These are phyloP conservation scores for Chenopodium formosanum DNA, from an alignment of 148 eudicot genomes.

Conservation along the genomic window DNA sequence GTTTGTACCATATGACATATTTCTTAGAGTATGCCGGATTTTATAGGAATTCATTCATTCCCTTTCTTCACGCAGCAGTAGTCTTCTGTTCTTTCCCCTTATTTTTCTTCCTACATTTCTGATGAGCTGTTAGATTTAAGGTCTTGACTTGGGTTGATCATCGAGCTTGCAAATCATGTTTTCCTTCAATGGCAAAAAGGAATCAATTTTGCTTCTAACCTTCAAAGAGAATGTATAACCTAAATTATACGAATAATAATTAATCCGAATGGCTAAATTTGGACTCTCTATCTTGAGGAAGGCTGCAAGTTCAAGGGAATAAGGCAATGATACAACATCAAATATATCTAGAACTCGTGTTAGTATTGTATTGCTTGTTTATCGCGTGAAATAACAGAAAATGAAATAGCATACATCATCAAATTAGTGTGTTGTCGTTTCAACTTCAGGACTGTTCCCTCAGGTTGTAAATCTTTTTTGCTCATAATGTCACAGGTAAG, in stretches of 20 bases:
- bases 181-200: too few species aligned
- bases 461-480: neutral
- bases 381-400: neutral
- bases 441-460: neutral
- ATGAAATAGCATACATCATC: neutral
- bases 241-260: too few species aligned
- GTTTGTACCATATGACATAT: neutral
- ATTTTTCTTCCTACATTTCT: neutral
- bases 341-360: neutral
- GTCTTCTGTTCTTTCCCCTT: neutral
- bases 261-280: too few species aligned
- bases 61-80: neutral
- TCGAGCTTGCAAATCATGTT: too few species aligned
- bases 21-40: neutral
- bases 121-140: neutral
- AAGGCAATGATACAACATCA: neutral
- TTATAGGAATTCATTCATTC: neutral
- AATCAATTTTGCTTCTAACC: too few species aligned
- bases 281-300: too few species aligned
- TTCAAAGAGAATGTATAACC: too few species aligned
- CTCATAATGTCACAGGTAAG: slow-evolving; percentile 59
- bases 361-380: neutral
- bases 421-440: neutral
- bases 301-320: neutral
- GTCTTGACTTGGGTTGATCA: too few species aligned